Base-by-base conservation (phyloP, 768 basidiomycete genomes). In the Russula emetica region DNA sequence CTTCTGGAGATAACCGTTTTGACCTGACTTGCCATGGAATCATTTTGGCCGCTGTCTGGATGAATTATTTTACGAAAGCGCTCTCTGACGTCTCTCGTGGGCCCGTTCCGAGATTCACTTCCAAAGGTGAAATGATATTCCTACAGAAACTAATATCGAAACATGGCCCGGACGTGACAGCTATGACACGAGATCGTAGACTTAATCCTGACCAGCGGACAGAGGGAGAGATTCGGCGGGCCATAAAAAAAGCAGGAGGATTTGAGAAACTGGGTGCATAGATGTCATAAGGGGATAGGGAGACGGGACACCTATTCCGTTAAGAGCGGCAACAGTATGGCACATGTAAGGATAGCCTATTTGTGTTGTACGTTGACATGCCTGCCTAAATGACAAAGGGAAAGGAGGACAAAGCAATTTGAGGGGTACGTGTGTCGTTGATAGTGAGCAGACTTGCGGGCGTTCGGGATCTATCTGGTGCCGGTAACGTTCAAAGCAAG, bases 181-280 rank as follows among this genome's bases (percentile, higher is more conserved):
- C 75, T 55, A 98, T 97, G 94, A 84, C 85, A 13, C 78, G 79
- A 68, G 95, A 98, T 76, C 77, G 85, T 63, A 87, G 80, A 74
- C 73, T 89, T 63, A 98, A 98, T 73, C 76, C 82, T 18, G 87
- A 86, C 74, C 96, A 98, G 77, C 83, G 87, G 71, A 97, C 94
- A 2, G 81, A 78, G 36, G 94, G 91, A 20, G 85, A 93, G 76
- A 73, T 98, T 70, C 77, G 73, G 70, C 79, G 85, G 71, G 87
- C 84, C 34, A 76, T 90, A 64, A 76, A 73, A 66, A 83, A 81
- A 71, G 83, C 85, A 38, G 82, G 84, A 14, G 77, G 77, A 22
- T 70, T 82, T 61, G 75, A 60, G 49, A 67, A 57, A 66, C 66
- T 79, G 55, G 59, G 63, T 34, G 60, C 34, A 52, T 22, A 51